Conservation (phyloP, 495 filamentous ascomycete species). For the Aspergillus egyptiacus region DNA sequence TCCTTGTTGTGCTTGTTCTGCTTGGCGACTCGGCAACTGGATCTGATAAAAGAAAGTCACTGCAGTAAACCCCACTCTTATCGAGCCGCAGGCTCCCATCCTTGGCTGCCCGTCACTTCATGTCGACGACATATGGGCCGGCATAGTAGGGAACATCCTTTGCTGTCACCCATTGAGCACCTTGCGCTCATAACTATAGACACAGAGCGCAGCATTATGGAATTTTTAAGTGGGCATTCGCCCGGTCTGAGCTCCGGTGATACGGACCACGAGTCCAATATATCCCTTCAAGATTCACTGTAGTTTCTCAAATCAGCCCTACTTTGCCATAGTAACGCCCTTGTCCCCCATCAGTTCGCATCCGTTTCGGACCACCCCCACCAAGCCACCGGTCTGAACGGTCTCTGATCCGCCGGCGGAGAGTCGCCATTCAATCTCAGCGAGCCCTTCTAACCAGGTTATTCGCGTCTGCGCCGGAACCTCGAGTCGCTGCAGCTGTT, state of each 20-base stretch:
- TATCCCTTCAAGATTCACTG: too few species aligned
- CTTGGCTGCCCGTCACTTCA: neutral
- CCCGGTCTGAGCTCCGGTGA: too few species aligned
- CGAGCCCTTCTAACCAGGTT: constrained; percentile 84
- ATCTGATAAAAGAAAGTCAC: too few species aligned
- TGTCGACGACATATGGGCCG: too few species aligned
- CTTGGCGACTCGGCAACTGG: too few species aligned
- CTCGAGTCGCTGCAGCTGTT: constrained; percentile 75
- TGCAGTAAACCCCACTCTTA: constrained; percentile 8
- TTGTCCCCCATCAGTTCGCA: constrained; percentile 60
- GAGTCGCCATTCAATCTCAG: constrained; percentile 86
- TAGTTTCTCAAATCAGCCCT: neutral
- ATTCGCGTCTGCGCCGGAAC: constrained; percentile 85
- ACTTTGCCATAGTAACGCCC: neutral
- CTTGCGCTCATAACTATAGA: too few species aligned
- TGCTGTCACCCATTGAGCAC: too few species aligned
- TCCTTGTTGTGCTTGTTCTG: too few species aligned
- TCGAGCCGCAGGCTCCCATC: neutral
- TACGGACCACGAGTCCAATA: too few species aligned
- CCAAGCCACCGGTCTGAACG: constrained; percentile 86
- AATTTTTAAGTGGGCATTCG: too few species aligned
- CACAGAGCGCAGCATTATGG: too few species aligned
- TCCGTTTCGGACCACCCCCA: constrained; percentile 82
- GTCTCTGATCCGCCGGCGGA: constrained; percentile 84
- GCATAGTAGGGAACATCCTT: too few species aligned